A percentile compares a stretch with the other conserved stretches of the same genome.
phyloP scores from a whole-genome alignment of 2,329 filamentous ascomycete genomes.

The Setomelanomma holmii region DNA sequence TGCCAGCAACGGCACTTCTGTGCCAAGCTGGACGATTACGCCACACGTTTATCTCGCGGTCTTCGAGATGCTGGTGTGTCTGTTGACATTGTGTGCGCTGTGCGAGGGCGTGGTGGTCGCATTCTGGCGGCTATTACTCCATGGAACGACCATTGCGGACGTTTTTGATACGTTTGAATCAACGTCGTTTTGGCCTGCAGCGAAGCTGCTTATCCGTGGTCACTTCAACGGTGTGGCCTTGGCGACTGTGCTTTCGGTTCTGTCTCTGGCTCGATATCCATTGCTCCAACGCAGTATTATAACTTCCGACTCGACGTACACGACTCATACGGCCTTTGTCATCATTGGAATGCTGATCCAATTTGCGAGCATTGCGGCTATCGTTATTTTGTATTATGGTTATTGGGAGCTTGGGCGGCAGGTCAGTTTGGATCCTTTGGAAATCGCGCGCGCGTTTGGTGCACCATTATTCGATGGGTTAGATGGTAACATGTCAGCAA shows the following conservation, averaged over 20 bases:
- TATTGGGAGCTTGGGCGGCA: conserved; percentile 40
- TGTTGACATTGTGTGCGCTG: conserved; percentile 27
- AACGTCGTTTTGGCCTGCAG: conserved; percentile 18
- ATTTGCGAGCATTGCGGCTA: conserved; percentile 17
- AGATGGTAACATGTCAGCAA: conserved; percentile 31
- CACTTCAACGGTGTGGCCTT: background rate
- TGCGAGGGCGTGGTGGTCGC: conserved; percentile 25
- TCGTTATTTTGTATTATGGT: conserved; percentile 30
- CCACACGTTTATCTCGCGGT: conserved; percentile 29
- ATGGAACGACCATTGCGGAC: conserved; percentile 13
- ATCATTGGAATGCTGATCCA: conserved; percentile 20
- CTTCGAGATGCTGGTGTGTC: conserved; percentile 26
- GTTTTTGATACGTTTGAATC: conserved; percentile 29
- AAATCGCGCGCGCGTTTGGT: conserved; percentile 42
- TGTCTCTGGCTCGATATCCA: conserved; percentile 24
- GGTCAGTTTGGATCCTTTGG: conserved; percentile 40
- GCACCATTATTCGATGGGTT: conserved; percentile 35
- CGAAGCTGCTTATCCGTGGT: background rate
- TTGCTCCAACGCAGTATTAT: conserved; percentile 28
- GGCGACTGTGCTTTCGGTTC: background rate
- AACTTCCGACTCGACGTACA: background rate
- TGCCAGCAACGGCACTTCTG: conserved; percentile 18
- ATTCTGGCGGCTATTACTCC: conserved; percentile 27
- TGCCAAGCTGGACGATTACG: conserved; percentile 24
- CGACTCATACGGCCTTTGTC: conserved; percentile 4